Evolutionary conservation across 345 rosid species (phyloP).

Genomic region (Dimocarpus longan): DNA sequence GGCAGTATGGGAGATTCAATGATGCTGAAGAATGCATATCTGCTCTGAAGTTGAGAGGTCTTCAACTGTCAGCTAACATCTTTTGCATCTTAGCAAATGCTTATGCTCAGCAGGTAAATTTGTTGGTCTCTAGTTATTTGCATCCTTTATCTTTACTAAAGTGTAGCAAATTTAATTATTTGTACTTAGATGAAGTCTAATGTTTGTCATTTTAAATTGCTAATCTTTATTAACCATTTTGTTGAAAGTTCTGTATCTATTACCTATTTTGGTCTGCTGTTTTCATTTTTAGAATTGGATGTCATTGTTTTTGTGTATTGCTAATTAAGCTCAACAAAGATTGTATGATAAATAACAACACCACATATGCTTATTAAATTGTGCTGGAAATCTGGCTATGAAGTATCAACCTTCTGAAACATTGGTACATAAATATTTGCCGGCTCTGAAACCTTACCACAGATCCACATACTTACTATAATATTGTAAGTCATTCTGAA

Average conservation of each 20-base stretch:
- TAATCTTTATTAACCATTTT: not conserved
- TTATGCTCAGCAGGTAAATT: constrained; percentile 71
- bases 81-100: constrained; percentile 72
- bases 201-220: not conserved
- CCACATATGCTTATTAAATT: not conserved
- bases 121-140: not conserved
- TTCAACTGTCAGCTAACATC: constrained; percentile 46
- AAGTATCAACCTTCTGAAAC: not conserved
- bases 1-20: constrained; percentile 59
- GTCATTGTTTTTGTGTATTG: not conserved
- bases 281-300: not conserved
- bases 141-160: not conserved
- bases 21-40: constrained; percentile 55
- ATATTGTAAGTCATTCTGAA: not conserved
- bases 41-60: constrained; percentile 57
- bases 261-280: not conserved
- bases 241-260: not conserved
- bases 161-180: not conserved
- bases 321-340: not conserved
- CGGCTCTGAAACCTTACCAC: not conserved
- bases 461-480: not conserved
- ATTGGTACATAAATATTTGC: too few species aligned
- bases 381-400: not conserved
- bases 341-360: not conserved
- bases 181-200: not conserved